Base-by-base conservation (phyloP, 768 basidiomycete species). In the Leucogyrophana mollusca region DNA sequence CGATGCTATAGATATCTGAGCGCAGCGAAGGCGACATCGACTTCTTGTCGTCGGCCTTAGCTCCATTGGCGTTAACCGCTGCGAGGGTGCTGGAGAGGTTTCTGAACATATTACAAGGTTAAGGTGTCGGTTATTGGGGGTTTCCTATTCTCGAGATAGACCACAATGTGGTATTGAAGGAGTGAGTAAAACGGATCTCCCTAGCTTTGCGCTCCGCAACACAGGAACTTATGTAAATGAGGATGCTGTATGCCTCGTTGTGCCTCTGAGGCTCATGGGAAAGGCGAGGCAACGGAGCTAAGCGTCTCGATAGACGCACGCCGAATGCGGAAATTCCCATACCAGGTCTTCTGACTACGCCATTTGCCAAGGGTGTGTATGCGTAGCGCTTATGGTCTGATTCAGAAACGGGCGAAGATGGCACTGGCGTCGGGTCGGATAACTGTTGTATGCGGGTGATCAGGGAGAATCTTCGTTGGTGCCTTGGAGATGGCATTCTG, bases 21-120 rank as follows among this genome's bases (percentile, higher is more conserved):
- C 79, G 76, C 27, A 80, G 64, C 34, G 72, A 69, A 13, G 76
- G 76, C 17, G 74, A 72, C 54, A 79, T 70, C 37, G 66, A 58
- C 52, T 74, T 76, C 59, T 72, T 73, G 9, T 51, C 23, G 32
- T 61, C 65, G 25, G 44, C 42, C 18, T 54, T 64, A 32, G 53
- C 43, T 17, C 45, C 34, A 34, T 30, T 17, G 1, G 43, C 16
- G 27, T 67, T 69, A 37, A 62, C 54, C 23, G 63, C 58, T 10
- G 70, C 60, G 47, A 77, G 60, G 40, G 73, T 66, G 57, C 64
- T 70, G 35, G 67, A 64, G 51, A 76, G 56, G 60, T 70, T 72
- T 54, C 71, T 71, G 60, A 79, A 77, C 77, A 78, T 78, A 34
- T 45, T 30, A 16, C 8, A 25, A n/a, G 30, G 14, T 41, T 40